These are phyloP conservation scores for Colletotrichum sp. DNA, from an alignment of 2,329 filamentous ascomycete species.

Conservation along the genomic window DNA sequence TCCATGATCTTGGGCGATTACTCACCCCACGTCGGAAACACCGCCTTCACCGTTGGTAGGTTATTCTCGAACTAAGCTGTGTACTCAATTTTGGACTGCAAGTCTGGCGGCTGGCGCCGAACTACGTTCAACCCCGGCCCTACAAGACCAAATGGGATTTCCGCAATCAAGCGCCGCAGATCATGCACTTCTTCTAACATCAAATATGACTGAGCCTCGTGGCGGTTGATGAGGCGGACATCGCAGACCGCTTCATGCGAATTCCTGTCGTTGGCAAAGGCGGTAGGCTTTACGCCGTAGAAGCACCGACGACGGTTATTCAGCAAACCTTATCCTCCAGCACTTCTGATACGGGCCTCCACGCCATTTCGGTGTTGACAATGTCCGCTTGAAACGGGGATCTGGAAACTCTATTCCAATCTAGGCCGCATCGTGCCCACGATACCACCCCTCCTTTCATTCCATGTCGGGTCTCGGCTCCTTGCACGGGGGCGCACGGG, in stretches of 20 bases:
- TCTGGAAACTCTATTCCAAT: neutral
- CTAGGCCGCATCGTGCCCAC: neutral
- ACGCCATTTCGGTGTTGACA: neutral
- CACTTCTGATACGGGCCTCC: neutral
- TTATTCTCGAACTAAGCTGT: neutral
- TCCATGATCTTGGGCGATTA: neutral
- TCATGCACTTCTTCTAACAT: neutral
- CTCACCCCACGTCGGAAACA: neutral
- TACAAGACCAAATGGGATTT: neutral
- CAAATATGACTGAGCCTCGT: neutral
- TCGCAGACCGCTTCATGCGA: neutral
- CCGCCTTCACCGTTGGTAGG: neutral
- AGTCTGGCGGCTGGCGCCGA: neutral
- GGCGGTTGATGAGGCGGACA: neutral
- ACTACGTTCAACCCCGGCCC: neutral
- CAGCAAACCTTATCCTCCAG: neutral
- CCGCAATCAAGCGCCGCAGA: neutral
- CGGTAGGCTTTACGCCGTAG: neutral
- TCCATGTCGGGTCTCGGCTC: neutral
- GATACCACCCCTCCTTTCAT: neutral
- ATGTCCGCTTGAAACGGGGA: neutral
- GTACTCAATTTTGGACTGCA: neutral
- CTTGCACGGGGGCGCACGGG: neutral
- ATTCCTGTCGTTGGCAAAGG: neutral
- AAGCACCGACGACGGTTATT: neutral